phyloP scores from a whole-genome alignment of 2,329 filamentous ascomycete species.

The Beauveria scarabaeidicola region DNA sequence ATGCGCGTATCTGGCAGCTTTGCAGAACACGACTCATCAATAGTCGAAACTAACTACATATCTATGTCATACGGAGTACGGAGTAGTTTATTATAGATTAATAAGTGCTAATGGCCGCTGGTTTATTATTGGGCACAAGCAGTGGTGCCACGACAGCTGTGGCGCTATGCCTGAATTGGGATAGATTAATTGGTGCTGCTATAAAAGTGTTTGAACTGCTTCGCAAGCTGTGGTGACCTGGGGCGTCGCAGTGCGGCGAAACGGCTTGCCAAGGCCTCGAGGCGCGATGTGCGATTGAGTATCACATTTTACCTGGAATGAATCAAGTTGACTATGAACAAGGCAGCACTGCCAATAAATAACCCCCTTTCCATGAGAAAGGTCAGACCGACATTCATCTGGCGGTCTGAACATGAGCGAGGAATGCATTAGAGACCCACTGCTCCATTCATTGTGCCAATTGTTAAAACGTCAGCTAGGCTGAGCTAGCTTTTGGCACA shows the following conservation, averaged over 20 bases:
- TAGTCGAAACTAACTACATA: too few relatives aligned
- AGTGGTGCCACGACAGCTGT: constrained; percentile 8
- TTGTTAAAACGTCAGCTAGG: not conserved
- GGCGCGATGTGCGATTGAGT: too few relatives aligned
- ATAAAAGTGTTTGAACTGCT: not conserved
- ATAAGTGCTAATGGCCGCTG: not conserved
- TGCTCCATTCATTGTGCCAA: constrained; percentile 8
- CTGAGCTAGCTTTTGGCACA: not conserved
- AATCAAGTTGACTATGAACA: not conserved
- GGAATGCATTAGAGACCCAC: constrained; percentile 35
- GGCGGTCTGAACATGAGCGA: constrained; percentile 5
- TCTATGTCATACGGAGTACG: too few relatives aligned
- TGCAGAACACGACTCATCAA: too few relatives aligned
- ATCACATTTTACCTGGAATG: too few relatives aligned
- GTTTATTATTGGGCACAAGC: not conserved
- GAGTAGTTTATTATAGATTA: too few relatives aligned
- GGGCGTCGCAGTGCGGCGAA: too few relatives aligned
- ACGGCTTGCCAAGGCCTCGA: too few relatives aligned
- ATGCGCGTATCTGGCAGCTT: too few relatives aligned
- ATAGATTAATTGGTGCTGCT: not conserved
- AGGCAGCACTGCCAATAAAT: too few relatives aligned
- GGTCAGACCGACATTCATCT: not conserved
- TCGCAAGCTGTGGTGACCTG: too few relatives aligned
- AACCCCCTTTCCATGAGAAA: not conserved
- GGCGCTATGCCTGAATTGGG: not conserved